Conservation (phyloP, 345 rosid genomes). For the Eucalyptus curtisii region DNA sequence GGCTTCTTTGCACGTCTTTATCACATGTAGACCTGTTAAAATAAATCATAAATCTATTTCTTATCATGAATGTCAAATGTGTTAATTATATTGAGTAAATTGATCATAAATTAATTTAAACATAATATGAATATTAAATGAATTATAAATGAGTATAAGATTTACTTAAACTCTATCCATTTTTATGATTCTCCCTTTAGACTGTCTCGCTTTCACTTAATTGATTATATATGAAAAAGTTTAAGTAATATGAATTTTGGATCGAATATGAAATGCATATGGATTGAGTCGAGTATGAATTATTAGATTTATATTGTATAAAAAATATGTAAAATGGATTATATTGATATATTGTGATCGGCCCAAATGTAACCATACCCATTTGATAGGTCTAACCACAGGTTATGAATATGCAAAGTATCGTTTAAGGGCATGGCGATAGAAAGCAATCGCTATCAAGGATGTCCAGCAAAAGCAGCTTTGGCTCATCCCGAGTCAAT, state of each 20-base stretch:
- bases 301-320: accelerated
- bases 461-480: not conserved
- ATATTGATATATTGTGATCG: no score
- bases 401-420: not conserved
- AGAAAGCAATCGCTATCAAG: not conserved
- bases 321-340: no score
- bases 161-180: no score
- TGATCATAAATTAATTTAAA: not conserved
- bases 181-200: no score
- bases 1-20: not conserved
- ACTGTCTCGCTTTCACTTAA: no score
- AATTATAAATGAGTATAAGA: not conserved
- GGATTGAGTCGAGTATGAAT: no score
- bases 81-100: not conserved
- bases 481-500: not conserved
- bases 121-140: not conserved
- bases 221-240: no score
- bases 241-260: no score
- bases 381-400: no score
- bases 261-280: no score
- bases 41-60: no score
- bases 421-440: not conserved
- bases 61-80: not conserved
- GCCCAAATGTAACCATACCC: accelerated
- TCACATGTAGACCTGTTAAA: not conserved